phyloP scores from a whole-genome alignment of 163 green algal species.

The Dunaliella salina region DNA sequence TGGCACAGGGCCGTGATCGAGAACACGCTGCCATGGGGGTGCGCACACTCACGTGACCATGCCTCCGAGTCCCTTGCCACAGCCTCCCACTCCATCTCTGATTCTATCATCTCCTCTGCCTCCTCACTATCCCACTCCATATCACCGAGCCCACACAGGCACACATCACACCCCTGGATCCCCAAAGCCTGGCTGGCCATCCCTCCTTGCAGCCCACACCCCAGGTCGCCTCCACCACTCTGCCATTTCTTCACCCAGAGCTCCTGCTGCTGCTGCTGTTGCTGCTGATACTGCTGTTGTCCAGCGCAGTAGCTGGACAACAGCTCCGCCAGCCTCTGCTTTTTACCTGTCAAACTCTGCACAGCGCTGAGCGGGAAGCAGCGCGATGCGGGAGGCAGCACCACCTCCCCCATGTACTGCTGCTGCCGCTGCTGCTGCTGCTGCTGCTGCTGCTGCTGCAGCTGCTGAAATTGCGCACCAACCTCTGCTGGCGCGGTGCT shows the following conservation, averaged over 20 bases:
- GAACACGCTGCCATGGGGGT: constrained; percentile 28
- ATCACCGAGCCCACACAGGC: constrained; percentile 10
- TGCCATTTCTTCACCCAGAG: too few relatives aligned
- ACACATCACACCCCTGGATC: not conserved
- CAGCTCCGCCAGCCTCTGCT: not conserved
- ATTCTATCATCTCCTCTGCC: not conserved
- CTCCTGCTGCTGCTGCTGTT: not conserved
- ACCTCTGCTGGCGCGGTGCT: not conserved
- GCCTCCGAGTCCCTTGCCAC: not conserved
- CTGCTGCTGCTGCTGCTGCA: not conserved
- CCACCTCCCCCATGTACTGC: not conserved
- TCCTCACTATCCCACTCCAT: not conserved
- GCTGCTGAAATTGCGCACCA: not conserved
- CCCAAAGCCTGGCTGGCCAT: too few relatives aligned
- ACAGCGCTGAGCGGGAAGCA: not conserved
- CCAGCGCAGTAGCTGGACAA: not conserved
- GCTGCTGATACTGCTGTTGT: not conserved
- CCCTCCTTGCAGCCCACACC: too few relatives aligned
- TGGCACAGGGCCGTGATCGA: constrained; percentile 51
- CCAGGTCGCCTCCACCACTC: too few relatives aligned
- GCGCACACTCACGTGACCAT: constrained; percentile 12
- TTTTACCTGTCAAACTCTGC: not conserved
- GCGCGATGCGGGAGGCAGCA: not conserved
- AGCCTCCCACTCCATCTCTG: not conserved
- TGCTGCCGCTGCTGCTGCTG: not conserved